Evolutionary conservation across 23 red algal genomes (phyloP).

Genomic region (Agarophyton chilense): DNA sequence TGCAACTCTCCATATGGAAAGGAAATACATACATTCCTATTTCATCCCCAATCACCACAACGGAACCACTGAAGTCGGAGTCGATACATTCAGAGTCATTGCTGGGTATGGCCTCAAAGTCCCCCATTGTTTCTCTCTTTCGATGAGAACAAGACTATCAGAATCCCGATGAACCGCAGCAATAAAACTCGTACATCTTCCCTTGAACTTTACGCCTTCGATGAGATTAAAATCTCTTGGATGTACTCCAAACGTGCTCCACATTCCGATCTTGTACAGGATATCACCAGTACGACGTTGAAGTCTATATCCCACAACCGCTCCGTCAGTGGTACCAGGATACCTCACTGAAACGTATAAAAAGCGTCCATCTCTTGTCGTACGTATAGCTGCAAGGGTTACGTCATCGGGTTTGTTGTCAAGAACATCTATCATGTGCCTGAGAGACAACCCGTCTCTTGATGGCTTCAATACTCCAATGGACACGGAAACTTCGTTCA

Average conservation of each 20-base stretch:
- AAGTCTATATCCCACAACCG: conserved; percentile 28
- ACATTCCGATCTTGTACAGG: conserved; percentile 19
- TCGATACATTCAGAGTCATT: conserved; percentile 14
- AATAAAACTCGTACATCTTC: conserved; percentile 3
- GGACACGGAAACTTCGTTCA: conserved; percentile 40
- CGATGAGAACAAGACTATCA: conserved; percentile 38
- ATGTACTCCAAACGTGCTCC: conserved; percentile 32
- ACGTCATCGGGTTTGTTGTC: conserved; percentile 12
- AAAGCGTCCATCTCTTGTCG: conserved; percentile 23
- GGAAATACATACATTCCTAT: too few relatives aligned
- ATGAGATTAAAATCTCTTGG: conserved; percentile 47
- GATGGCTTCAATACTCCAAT: conserved; percentile 6
- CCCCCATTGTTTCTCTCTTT: not conserved
- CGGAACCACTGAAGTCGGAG: conserved; percentile 15
- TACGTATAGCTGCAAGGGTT: conserved; percentile 45
- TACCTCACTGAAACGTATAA: too few relatives aligned
- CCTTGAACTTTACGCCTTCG: not conserved
- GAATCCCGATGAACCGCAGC: conserved; percentile 48
- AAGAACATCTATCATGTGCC: conserved; percentile 7
- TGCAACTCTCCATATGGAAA: too few relatives aligned
- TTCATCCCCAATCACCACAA: not conserved
- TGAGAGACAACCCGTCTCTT: not conserved
- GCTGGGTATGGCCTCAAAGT: not conserved
- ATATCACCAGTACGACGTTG: not conserved
- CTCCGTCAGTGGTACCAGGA: conserved; percentile 9